Base-by-base conservation (phyloP, 805 yeast genomes). In the Zygotorulaspora chibaensis region DNA sequence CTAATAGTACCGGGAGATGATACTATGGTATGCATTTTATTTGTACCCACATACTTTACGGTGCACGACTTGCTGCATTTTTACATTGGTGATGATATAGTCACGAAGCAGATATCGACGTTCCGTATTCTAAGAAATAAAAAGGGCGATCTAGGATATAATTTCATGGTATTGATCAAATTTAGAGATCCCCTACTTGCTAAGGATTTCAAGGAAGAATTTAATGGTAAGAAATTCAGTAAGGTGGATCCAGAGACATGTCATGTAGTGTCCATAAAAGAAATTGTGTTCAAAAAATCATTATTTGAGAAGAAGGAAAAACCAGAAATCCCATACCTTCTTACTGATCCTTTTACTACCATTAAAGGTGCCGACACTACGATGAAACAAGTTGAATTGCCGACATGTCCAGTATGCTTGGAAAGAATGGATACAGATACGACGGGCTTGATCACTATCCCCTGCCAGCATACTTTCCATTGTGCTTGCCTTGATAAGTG, bases 401-500 rank as follows among this genome's bases (percentile, higher is more conserved):
- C 97, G 0, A 85, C 93, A 0, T 89, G 97, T 59, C 96, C 96
- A 0, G 96, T 89, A 0, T 89, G 97, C 59, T 69, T 89, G 13
- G 97, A 89, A 56, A 71, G 95, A 48, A 81, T 89, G 83, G 97
- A 89, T 59, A 72, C 89, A 1, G 78, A 77, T 17, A 71, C 84
- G 3, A 81, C 95, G 0, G 97, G 97, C 0, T 70, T 89, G 9
- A 67, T 88, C 5, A 90, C 96, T 0, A 89, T 87, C 28, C 89
- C 93, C 2, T 90, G 96, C 52, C 96, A 87, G 61, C 97, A 89
- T 61, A 87, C 96, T 0, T 89, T 87, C 64, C 96, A 89, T 63
- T 89, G 96, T 54, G 84, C 79, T 54, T 90, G 96, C 61, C 70
- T 89, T 41, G 80, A 87, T 38, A 85, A 83, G 63, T 89, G 96